phyloP scores from a whole-genome alignment of 2,329 filamentous ascomycete species.

The Fusarium subtropicale region DNA sequence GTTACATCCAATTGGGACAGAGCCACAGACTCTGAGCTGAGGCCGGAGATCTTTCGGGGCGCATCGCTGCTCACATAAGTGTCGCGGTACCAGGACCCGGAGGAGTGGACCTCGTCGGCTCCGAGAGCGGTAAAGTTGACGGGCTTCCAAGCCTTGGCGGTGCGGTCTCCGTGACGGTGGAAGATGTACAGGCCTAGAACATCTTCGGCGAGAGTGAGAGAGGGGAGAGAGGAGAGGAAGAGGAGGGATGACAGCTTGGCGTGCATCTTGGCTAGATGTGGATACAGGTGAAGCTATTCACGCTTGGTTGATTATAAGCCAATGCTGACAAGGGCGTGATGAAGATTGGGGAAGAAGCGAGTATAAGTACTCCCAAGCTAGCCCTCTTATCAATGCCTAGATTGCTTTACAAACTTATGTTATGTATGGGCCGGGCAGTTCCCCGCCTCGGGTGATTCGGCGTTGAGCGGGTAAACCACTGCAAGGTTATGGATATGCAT shows the following conservation, averaged over 20 bases:
- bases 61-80: conserved; percentile 77
- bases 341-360: neutral
- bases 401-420: neutral
- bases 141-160: conserved; percentile 78
- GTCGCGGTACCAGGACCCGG: conserved; percentile 79
- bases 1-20: conserved; percentile 77
- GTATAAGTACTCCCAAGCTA: conserved; percentile 1
- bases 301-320: neutral
- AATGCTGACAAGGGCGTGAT: neutral
- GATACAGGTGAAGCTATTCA: conserved; percentile 20
- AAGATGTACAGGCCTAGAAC: conserved; percentile 88
- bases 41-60: conserved; percentile 69
- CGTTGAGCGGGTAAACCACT: conserved; percentile 29
- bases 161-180: conserved; percentile 89
- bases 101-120: conserved; percentile 77
- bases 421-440: neutral
- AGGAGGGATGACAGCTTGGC: conserved; percentile 54
- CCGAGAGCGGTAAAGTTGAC: conserved; percentile 83
- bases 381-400: neutral
- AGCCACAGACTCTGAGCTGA: conserved; percentile 74
- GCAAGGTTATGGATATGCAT: conserved; percentile 17
- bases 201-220: conserved; percentile 67
- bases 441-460: conserved; percentile 27
- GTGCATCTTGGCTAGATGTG: conserved; percentile 50
- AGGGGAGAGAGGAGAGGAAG: conserved; percentile 53